Percentiles rank a stretch among this genome's conserved stretches.
Conservation (phyloP, 2,329 filamentous ascomycete genomes). For the Aschersonia sp. region DNA sequence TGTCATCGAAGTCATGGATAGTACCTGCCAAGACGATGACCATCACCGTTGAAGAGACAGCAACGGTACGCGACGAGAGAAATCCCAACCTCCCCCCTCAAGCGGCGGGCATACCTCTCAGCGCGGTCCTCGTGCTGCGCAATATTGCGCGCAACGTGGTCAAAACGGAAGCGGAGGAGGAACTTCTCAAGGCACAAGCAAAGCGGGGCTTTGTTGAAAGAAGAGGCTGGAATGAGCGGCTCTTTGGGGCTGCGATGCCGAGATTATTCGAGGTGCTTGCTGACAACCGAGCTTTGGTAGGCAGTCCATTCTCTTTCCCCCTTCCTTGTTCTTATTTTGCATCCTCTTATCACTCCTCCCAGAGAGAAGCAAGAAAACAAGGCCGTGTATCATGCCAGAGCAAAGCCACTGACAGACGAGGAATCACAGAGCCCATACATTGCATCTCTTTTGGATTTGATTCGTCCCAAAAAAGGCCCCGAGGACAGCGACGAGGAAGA, state of each 20-base stretch:
- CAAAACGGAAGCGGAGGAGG: slow-evolving; percentile 45
- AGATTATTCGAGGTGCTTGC: slow-evolving; percentile 56
- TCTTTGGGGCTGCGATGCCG: slow-evolving; percentile 52
- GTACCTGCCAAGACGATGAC: slow-evolving; percentile 40
- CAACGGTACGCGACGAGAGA: slow-evolving; percentile 39
- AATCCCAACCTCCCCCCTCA: slow-evolving; percentile 43
- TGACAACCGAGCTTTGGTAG: slow-evolving; percentile 49
- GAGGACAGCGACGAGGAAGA: slow-evolving; percentile 11
- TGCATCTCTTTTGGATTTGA: slow-evolving; percentile 23
- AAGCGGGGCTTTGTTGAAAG: slow-evolving; percentile 24
- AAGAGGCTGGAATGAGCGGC: slow-evolving; percentile 48
- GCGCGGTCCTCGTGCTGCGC: slow-evolving; percentile 60
- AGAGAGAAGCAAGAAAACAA: too few species aligned
- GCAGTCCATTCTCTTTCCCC: slow-evolving; percentile 6
- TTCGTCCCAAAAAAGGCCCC: slow-evolving; percentile 12
- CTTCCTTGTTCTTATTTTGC: too few species aligned
- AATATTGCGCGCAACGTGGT: slow-evolving; percentile 59
- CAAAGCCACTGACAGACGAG: not conserved
- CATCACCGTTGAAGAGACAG: slow-evolving; percentile 41
- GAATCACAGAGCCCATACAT: slow-evolving; percentile 23
- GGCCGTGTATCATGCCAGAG: too few species aligned
- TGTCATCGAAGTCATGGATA: slow-evolving; percentile 25
- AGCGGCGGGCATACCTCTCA: slow-evolving; percentile 65
- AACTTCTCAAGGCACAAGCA: slow-evolving; percentile 32
- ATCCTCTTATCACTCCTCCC: too few species aligned